phyloP scores from a whole-genome alignment of 352 stramenopile genomes.

The Pythium graminicola region DNA sequence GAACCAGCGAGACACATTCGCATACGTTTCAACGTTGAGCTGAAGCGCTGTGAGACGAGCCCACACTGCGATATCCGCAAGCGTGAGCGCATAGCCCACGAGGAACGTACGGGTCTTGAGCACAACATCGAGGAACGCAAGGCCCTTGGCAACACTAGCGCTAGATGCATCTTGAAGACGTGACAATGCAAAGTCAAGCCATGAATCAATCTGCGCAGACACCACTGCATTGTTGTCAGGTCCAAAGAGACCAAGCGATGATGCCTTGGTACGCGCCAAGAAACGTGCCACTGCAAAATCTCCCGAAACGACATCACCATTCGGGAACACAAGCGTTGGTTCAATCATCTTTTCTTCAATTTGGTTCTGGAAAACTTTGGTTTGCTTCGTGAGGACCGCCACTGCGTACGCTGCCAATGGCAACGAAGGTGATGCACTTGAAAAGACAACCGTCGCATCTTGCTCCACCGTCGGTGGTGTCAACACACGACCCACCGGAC shows the following conservation, averaged over 20 bases:
- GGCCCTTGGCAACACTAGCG: constrained; percentile 29
- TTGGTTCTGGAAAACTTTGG: constrained; percentile 45
- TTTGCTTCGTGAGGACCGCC: constrained; percentile 49
- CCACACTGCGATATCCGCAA: constrained; percentile 96
- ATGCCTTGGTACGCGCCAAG: constrained; percentile 34
- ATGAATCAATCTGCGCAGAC: constrained; percentile 84
- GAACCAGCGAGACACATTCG: constrained; percentile 75
- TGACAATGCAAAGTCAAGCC: constrained; percentile 89
- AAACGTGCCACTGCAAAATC: constrained; percentile 78
- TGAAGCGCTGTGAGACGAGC: constrained; percentile 46
- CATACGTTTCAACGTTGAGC: constrained; percentile 42
- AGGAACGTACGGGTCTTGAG: constrained; percentile 91
- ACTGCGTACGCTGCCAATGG: constrained; percentile 62
- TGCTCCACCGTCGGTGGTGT: constrained; percentile 35
- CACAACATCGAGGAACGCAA: constrained; percentile 85
- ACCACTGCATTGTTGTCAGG: constrained; percentile 42
- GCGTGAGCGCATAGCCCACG: constrained; percentile 88
- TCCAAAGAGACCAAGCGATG: constrained; percentile 48
- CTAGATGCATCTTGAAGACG: constrained; percentile 34
- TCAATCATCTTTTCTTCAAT: constrained; percentile 43
- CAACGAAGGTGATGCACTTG: constrained; percentile 33
- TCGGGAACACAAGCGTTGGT: constrained; percentile 51
- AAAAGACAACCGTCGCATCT: constrained; percentile 61
- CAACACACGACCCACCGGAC: constrained; percentile 35
- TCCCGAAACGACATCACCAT: constrained; percentile 58